Evolutionary conservation across 1,284 basidiomycete genomes (phyloP).

Genomic region (Naganishia liquefaciens): DNA sequence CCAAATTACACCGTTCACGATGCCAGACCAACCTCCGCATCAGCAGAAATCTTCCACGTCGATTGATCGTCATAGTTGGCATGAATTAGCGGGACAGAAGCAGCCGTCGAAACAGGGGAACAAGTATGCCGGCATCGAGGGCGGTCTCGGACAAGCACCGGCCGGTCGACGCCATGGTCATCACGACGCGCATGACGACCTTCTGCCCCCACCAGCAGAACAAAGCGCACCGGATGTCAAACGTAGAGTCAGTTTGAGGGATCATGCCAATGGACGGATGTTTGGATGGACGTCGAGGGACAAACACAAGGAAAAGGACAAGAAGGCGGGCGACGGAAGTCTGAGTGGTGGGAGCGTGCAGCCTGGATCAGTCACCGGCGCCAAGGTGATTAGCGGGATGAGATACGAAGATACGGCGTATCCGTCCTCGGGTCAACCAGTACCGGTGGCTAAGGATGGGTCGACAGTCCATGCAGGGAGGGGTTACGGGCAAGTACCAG

Average conservation of each 20-base stretch:
- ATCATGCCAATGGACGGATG: constrained; percentile 17
- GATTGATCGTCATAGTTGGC: constrained; percentile 20
- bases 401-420: constrained; percentile 21
- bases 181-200: background rate
- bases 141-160: background rate
- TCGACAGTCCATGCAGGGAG: background rate
- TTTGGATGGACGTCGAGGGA: constrained; percentile 28
- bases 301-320: constrained; percentile 28
- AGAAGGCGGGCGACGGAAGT: background rate
- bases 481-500: constrained; percentile 4
- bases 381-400: constrained; percentile 20
- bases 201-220: constrained; percentile 14
- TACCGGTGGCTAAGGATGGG: constrained; percentile 13
- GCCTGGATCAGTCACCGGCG: background rate
- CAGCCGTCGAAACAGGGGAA: background rate
- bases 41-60: constrained; percentile 8
- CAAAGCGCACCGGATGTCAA: constrained; percentile 3
- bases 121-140: constrained; percentile 1
- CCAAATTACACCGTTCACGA: constrained; percentile 26
- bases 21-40: constrained; percentile 18
- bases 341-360: background rate
- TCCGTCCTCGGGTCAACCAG: constrained; percentile 12
- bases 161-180: background rate
- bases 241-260: constrained; percentile 21
- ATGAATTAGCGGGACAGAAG: background rate